Base-by-base conservation (phyloP, 768 basidiomycete genomes). In the Suillus subluteus region DNA sequence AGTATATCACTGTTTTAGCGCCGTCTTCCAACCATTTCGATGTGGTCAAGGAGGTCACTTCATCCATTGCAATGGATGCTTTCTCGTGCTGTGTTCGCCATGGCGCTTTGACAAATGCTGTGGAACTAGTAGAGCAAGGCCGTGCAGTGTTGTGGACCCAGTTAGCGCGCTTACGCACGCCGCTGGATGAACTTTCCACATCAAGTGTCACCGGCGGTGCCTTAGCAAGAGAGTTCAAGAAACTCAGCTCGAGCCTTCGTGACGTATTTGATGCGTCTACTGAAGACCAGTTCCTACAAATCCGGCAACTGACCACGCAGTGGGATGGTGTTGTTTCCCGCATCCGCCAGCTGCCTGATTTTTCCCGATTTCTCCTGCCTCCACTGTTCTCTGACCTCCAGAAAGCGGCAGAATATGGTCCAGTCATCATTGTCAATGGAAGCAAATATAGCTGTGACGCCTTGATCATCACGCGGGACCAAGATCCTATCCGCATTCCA, bases 81-180 rank as follows among this genome's bases (percentile, higher is more conserved):
- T 64, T 58, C 6, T 67, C 64, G 21, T 67, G 48, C 38, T 73
- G 73, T 40, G 62, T 72, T 65, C 41, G 15, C 23, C 32, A 12
- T 4, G 62, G 44, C 12, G 55, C 67, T 30, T 37, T 35, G 32
- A 58, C 67, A 35, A 54, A 48, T 50, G 74, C 76, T 15, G 32
- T 76, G 11, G 71, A 75, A 65, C 72, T 75, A 69, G 48, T 76
- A 40, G 76, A 78, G 50, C 72, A 77, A 56, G 74, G 75, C 2
- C 73, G 73, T 6, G 74, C 73, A 12, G 58, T 77, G 13, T 69
- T 75, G 4, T 77, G 76, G 76, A 70, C 68, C 40, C 76, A 76
- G 58, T 32, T 76, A 3, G 62, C 70, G 30, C 66, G 72, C 30
- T 73, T 75, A 7, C 71, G 72, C 11, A 69, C 70, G 12, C 71